Conservation (phyloP, 345 rosid species). For the Rhodomyrtus tomentosa region DNA sequence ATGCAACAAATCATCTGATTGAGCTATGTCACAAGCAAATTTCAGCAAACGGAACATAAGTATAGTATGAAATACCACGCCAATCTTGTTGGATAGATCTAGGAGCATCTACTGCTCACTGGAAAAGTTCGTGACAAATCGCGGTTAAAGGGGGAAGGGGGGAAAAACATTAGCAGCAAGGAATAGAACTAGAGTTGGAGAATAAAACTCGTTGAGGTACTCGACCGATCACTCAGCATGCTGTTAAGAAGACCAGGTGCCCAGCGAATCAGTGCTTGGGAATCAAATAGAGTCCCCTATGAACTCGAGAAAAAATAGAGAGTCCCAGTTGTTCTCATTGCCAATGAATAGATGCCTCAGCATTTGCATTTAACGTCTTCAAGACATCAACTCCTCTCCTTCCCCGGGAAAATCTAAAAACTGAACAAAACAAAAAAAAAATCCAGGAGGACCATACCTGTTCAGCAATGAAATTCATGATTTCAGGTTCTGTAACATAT, state of each 20-base stretch:
- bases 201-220: neutral
- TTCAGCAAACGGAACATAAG: neutral
- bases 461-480: conserved; percentile 59
- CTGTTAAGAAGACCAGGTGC: neutral
- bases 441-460: conserved; percentile 29
- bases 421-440: neutral
- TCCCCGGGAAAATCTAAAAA: neutral
- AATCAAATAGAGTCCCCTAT: neutral
- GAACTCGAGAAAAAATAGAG: neutral
- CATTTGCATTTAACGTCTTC: neutral
- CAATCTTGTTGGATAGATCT: neutral
- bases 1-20: neutral
- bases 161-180: neutral
- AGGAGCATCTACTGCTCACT: too few relatives aligned
- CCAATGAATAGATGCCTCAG: neutral
- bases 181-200: neutral
- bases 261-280: neutral
- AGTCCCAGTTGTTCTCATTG: neutral
- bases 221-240: neutral
- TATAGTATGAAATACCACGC: neutral
- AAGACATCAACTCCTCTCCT: neutral
- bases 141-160: neutral
- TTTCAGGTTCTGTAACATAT: conserved; percentile 34
- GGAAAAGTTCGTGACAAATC: too few relatives aligned
- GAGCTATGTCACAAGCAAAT: neutral